Base-by-base conservation (phyloP, 768 basidiomycete genomes). In the Kondoa subrosea region DNA sequence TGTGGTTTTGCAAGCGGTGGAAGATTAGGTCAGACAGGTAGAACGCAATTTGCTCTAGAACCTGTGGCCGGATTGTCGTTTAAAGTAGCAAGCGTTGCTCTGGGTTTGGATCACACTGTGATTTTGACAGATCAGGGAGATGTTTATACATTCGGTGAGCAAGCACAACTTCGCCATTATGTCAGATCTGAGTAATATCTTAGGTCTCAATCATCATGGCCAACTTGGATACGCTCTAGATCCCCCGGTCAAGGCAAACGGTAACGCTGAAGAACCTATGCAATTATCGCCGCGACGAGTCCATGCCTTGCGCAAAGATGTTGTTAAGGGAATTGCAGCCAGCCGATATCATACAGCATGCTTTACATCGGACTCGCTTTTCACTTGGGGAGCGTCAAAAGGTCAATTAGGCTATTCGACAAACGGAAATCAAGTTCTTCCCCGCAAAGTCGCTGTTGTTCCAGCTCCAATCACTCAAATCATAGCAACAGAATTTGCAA, bases 91-190 rank as follows among this genome's bases (percentile, higher is more conserved):
- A 79, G 84, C 16, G 82, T 96, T 29, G 89, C 91, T 0, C 80
- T 91, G 4, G 92, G 89, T 14, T 93, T 93, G 76, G 95, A 99
- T 73, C 95, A 97, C 75, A 92, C 92, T 0, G 83, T 97, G 31
- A 87, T 84, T 0, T 79, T 97, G 31, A 92, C 91, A 0, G 82
- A 80, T 29, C 75, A 81, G 0, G 91, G 93, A 2, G 89, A 91
- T 73, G 83, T 96, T 1, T 83, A 86, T 50, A 90, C 85, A 27
- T 97, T 91, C 89, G 95, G 76, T 4, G 30, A 33, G 8, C 62
- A 68, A 31, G 67, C 61, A n/a, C 69, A 61, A 30, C 33, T n/a
- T 21, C 30, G 40, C 21, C 40, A 50, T 8, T 8, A 50, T 8
- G 40, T 50, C 21, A n/a, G 40, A 8, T 8, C 40, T 50, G 40